Conservation (phyloP, 2,329 filamentous ascomycete species). For the Nothopassalora personata region DNA sequence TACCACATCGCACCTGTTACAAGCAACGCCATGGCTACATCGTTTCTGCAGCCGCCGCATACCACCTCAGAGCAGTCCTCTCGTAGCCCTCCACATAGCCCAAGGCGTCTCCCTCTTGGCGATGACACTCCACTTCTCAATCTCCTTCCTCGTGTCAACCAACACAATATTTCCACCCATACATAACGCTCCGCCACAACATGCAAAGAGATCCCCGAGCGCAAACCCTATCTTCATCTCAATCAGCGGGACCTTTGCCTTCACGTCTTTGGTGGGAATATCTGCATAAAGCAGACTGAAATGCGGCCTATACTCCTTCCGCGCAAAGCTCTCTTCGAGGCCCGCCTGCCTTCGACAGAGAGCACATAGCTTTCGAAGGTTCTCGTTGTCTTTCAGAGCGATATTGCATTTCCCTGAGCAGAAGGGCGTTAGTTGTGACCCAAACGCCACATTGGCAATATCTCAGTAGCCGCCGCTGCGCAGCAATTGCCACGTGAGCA, state of each 20-base stretch:
- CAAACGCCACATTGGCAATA: too few relatives aligned
- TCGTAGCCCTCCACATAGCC: constrained; percentile 21
- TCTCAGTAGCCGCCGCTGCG: too few relatives aligned
- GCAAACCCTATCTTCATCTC: constrained; percentile 27
- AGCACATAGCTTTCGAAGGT: constrained; percentile 14
- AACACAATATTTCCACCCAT: constrained; percentile 22
- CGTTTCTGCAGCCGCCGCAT: neutral
- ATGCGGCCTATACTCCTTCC: constrained; percentile 21
- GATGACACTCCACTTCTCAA: constrained; percentile 18
- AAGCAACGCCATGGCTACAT: too few relatives aligned
- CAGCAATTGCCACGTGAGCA: too few relatives aligned
- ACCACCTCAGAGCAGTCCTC: constrained; percentile 17
- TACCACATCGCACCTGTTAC: too few relatives aligned
- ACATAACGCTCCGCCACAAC: constrained; percentile 23
- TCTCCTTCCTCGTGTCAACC: constrained; percentile 20
- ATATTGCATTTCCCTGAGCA: constrained; percentile 17
- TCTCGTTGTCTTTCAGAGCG: constrained; percentile 16
- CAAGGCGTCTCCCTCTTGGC: constrained; percentile 20
- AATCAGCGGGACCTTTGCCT: constrained; percentile 18
- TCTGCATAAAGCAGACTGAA: constrained; percentile 22
- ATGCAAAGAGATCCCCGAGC: constrained; percentile 24
- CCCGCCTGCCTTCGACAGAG: constrained; percentile 10
- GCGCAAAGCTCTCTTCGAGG: constrained; percentile 7
- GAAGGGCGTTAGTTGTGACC: too few relatives aligned
- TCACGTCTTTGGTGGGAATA: constrained; percentile 19